Evolutionary conservation across 2,329 filamentous ascomycete genomes (phyloP), one percentile per base, ranked within the genome.

Genomic region (Dactylellina drechsleri): DNA sequence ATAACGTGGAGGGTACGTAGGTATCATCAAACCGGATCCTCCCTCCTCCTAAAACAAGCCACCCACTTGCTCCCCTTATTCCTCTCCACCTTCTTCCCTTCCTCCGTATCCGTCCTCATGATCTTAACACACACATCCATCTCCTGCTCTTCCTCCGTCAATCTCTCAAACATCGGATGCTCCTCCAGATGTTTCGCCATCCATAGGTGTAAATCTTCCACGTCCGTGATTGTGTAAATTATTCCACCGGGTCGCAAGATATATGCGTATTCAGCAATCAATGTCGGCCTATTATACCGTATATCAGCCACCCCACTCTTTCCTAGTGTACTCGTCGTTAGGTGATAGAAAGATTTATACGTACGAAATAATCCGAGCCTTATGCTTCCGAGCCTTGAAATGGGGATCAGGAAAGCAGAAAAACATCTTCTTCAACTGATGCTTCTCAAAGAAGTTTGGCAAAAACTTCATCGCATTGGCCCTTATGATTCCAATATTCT

Each of bases 401-500:
- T 99, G 95, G 72, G 95, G 95, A 80, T 99, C 95, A 0, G 95
- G 95, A 81, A 99, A 99, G 84, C 95, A 99, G 79, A 99, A 91
- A 82, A 99, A 99, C 81, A 98, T 92, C 81, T 96, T 96, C 77
- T 86, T 87, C 13, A 99, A 87, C 67, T 97, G 93, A 13, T 84
- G 85, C 80, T 90, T 91, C 65, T 83, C 84, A 85, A 99, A 98
- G 85, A 97, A 97, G 81, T 99, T 98, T 76, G 96, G 94, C n/a
- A 99, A 85, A 82, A 98, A 99, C 82, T 99, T 99, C 95, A 99
- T 99, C 4, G 92, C 92, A 84, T 99, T 99, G 78, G 92, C 92
- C 76, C 95, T 90, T 56, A 99, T 85, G 81, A 92, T 96, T 40
- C 91, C 89, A 64, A 94, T 90, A 82, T 99, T 99, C 80, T 96